These are phyloP conservation scores for Elsinoe australis DNA, from an alignment of 2,329 filamentous ascomycete species.

Conservation along the genomic window DNA sequence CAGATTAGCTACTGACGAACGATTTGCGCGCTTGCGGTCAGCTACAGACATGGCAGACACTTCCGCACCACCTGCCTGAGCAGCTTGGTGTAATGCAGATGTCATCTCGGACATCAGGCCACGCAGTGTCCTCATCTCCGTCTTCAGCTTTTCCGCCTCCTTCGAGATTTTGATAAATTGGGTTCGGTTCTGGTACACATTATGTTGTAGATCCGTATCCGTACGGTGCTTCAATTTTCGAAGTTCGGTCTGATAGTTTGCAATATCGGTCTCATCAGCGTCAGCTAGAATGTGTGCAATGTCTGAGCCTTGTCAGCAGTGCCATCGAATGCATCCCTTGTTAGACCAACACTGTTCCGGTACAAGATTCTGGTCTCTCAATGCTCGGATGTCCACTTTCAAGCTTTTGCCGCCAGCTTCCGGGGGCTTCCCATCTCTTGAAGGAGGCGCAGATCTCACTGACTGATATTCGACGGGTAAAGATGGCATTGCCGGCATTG, in stretches of 20 bases:
- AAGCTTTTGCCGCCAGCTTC: conserved; percentile 49
- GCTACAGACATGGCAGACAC: conserved; percentile 30
- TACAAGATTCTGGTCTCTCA: conserved; percentile 70
- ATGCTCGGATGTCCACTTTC: conserved; percentile 64
- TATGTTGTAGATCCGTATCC: conserved; percentile 80
- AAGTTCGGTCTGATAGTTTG: conserved; percentile 68
- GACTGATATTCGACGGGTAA: conserved; percentile 49
- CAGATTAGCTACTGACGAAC: conserved; percentile 76
- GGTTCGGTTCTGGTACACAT: conserved; percentile 91
- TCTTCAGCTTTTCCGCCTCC: conserved; percentile 94
- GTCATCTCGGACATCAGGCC: conserved; percentile 89
- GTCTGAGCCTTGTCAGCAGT: conserved; percentile 34
- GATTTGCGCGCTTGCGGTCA: conserved; percentile 59
- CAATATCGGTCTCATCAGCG: conserved; percentile 79
- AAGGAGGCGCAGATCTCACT: conserved; percentile 34
- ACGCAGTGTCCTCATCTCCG: conserved; percentile 84
- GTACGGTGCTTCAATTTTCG: conserved; percentile 70
- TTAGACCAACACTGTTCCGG: conserved; percentile 64
- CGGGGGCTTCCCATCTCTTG: conserved; percentile 39
- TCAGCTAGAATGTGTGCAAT: conserved; percentile 68
- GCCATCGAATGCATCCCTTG: neutral
- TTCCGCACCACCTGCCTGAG: conserved; percentile 34
- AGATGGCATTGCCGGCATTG: conserved; percentile 52
- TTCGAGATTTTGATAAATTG: conserved; percentile 99
- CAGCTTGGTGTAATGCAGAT: conserved; percentile 40